Base-by-base conservation (phyloP, 2,329 filamentous ascomycete species). In the Epichloe elymi region DNA sequence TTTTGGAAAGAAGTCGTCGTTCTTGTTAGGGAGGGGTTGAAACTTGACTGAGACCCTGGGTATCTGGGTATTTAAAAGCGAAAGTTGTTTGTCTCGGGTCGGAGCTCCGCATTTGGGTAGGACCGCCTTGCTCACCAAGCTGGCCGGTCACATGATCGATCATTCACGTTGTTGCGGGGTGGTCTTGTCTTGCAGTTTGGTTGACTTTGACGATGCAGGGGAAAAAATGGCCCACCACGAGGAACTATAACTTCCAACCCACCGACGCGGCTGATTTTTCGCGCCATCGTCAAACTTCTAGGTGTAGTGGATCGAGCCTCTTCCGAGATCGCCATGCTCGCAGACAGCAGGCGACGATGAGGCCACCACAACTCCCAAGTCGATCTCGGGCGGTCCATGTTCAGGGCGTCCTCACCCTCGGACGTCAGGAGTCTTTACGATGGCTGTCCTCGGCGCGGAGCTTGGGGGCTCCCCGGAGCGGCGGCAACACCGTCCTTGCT, bases 351-450 rank as follows among this genome's bases (percentile, higher is more conserved):
- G 57, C 59, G 61, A 65, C 54, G 51, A 65, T 65, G 63, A 62
- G 61, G 63, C 61, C 61, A 59, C 57, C 60, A 61, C 54, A 60
- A 64, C 58, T 61, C 54, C 57, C 64, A 51, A 51, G 57, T 57
- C 60, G 56, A 53, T 58, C 62, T 53, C 23, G 40, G 6, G 52
- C 60, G 17, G n/a, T 44, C 54, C 60, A 64, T 57, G 56, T 65
- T 51, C 57, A 55, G 46, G 54, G 55, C 47, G 46, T 60, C 43
- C 55, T 61, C 48, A 49, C 53, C 49, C 57, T 55, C 50, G 53
- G 55, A 50, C 55, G 58, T 19, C 52, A 41, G 40, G 36, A 44
- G 41, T 5, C 55, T 14, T 53, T 57, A 55, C 55, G 59, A 61
- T 65, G 63, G 57, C 60, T 67, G 49, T 63, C 64, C 36, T 61